Evolutionary conservation across 176 grass and related monocot genomes (phyloP), one percentile per base, ranked within the genome.

Genomic region (Zoysia pacifica): DNA sequence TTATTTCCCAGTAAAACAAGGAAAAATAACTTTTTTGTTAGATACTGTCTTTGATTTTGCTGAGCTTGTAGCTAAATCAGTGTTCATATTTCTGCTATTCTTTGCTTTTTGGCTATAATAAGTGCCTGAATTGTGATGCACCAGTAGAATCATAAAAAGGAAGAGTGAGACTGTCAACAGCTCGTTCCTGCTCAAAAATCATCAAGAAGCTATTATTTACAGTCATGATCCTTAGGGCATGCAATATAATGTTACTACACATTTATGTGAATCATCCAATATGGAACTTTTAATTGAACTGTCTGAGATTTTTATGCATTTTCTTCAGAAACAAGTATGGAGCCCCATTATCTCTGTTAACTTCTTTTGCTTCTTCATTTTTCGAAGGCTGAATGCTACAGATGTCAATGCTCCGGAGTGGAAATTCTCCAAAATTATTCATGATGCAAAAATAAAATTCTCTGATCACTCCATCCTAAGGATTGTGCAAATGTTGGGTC

Each of bases 321-420:
- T 76, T 71, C 62, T 84, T 75, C 40, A 6, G 1, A 79, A 19
- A n/a, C 2, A 56, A 41, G 53, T 18, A 37, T 46, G 8, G 13
- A 67, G 1, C 18, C 45, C 40, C 50, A 67, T 13, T 79, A 43
- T 56, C 54, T 70, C 83, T 50, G 6, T 73, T 72, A 81, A 39
- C 61, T 76, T 51, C 76, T 77, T 74, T 82, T 71, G 62, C 4
- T 59, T 86, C 67, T 89, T 62, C 76, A 77, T 85, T 84, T 92
- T 89, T 80, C 9, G 52, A 88, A 98, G 95, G 78, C 84, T 98
- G 81, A 94, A 98, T 89, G 95, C 92, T 80, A 70, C 92, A 85
- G 90, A 94, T 89, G 75, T 94, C 61, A 93, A 94, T 83, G 93
- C 91, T 67, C 95, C 90, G 38, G 92, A 92, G 85, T 98, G 95